Evolutionary conservation across 768 basidiomycete genomes (phyloP), one percentile per base, ranked within the genome.

Genomic region (Boletus bicolor): DNA sequence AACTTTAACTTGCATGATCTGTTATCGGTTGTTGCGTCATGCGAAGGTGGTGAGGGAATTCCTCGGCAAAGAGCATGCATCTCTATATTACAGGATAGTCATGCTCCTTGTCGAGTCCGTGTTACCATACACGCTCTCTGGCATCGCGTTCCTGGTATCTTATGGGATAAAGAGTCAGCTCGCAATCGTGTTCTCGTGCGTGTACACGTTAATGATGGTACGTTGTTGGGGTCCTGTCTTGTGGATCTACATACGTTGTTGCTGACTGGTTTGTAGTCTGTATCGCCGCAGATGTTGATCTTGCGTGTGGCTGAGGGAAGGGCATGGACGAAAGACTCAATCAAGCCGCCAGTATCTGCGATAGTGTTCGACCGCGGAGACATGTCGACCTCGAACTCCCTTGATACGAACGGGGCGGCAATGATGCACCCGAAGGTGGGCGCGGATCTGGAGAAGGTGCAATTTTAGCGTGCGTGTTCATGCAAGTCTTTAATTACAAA

Each of bases 241-340:
- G 17, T 4, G 19, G 38, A 45, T 41, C 21, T 41, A 10, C 9
- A 9, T 1, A 15, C 28, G 28, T 28, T 4, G 5, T 2, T 19
- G 19, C 35, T 51, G 41, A 56, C 15, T 2, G n/a, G 10, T 32
- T 11, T 17, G 7, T n/a, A 64, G 61, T 51, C 56, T 45, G 44
- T 63, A 38, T 64, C 63, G 14, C 47, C 56, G 14, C 64, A 60
- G 41, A 50, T 55, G 44, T 35, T 62, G n/a, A 56, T 62, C 14
- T 30, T 64, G 34, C 52, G 62, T 15, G 46, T 65, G 35, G 50
- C 38, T 3, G 50, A 44, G 39, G 60, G 52, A 5, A 49, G 24
- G 11, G 55, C 53, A 26, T 63, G 57, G 65, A 15, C 44, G 14
- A 30, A 34, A 17, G 61, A 55, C 7, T 38, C 41, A 6, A 21